Percentiles rank a stretch among this genome's conserved stretches.
Conservation (phyloP, 768 basidiomycete species). For the Lactifluus piperatus region DNA sequence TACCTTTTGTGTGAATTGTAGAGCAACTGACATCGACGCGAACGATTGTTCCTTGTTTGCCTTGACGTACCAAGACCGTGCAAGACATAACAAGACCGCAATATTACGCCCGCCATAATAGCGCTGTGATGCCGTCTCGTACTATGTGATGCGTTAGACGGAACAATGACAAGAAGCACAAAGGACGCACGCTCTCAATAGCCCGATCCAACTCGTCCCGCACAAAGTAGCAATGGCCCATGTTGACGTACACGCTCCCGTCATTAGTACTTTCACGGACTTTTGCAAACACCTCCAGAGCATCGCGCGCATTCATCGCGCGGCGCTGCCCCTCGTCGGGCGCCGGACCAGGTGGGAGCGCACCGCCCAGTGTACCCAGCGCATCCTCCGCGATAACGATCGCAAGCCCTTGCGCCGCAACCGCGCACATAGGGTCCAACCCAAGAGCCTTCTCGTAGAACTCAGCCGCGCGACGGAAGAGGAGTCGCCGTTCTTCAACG, state of each 20-base stretch:
- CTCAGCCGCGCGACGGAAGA: conserved; percentile 78
- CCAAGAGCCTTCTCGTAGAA: conserved; percentile 88
- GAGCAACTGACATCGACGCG: conserved; percentile 70
- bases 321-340: conserved; percentile 59
- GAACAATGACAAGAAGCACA: background rate
- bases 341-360: conserved; percentile 35
- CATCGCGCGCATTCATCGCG: conserved; percentile 72
- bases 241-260: conserved; percentile 88
- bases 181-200: conserved; percentile 76
- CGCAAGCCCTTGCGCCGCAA: conserved; percentile 92
- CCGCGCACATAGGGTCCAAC: conserved; percentile 76
- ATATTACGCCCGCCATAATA: conserved; percentile 70
- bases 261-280: conserved; percentile 78
- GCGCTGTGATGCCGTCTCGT: conserved; percentile 81
- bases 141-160: conserved; percentile 39
- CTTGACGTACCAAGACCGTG: conserved; percentile 91
- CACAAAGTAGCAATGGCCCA: conserved; percentile 91
- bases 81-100: conserved; percentile 72
- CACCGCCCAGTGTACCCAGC: conserved; percentile 57
- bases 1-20: conserved; percentile 77
- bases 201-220: conserved; percentile 93
- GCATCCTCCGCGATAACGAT: conserved; percentile 92
- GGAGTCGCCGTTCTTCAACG: conserved; percentile 62
- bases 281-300: conserved; percentile 82
- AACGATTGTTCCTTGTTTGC: conserved; percentile 86